Conservation (phyloP, 768 basidiomycete genomes). For the Suillus ampliporus region DNA sequence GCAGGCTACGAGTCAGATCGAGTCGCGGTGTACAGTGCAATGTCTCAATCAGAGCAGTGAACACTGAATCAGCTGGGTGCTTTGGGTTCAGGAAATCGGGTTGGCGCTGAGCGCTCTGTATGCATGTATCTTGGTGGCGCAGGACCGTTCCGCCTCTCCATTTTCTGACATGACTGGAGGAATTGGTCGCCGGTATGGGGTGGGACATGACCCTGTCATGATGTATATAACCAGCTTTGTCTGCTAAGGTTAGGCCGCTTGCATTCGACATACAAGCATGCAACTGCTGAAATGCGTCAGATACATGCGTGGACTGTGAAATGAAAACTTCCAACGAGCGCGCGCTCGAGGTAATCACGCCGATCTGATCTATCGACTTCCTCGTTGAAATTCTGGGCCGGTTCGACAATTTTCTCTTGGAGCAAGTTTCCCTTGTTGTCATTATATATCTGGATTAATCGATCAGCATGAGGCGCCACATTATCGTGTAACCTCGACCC, state of each 20-base stretch:
- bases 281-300: conserved; percentile 26
- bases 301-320: conserved; percentile 28
- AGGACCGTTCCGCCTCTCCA: conserved; percentile 17
- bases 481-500: conserved; percentile 15
- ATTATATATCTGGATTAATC: conserved; percentile 72
- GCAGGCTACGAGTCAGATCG: neutral
- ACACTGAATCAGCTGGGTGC: no score
- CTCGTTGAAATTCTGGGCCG: conserved; percentile 67
- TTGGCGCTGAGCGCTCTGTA: no score
- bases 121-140: conserved; percentile 15
- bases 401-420: conserved; percentile 65
- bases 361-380: conserved; percentile 63
- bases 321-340: conserved; percentile 24
- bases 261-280: no score
- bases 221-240: conserved; percentile 14
- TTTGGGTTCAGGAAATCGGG: no score
- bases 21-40: no score
- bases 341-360: conserved; percentile 21
- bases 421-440: conserved; percentile 78
- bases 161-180: neutral
- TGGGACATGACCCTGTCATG: conserved; percentile 3
- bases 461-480: conserved; percentile 3
- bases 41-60: no score
- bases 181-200: no score
- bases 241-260: conserved; percentile 18